phyloP scores from a whole-genome alignment of 2,329 filamentous ascomycete species.

The Fusarium buxicola region DNA sequence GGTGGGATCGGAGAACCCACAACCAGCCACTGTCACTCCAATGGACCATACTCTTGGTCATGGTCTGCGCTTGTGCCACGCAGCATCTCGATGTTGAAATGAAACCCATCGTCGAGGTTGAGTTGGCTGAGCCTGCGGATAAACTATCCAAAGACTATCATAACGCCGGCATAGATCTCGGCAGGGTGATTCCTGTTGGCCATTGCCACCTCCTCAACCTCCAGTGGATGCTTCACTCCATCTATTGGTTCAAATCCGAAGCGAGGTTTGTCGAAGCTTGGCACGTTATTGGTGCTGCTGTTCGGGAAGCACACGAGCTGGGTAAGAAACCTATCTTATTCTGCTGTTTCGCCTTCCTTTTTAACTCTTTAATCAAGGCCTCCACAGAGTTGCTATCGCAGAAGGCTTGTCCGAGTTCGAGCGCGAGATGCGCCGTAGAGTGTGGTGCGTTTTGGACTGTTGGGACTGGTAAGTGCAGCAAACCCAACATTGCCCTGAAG shows the following conservation, averaged over 20 bases:
- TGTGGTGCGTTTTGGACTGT: slow-evolving; percentile 52
- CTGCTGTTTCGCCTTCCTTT: neutral
- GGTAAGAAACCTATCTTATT: slow-evolving; percentile 27
- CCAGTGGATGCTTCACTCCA: slow-evolving; percentile 51
- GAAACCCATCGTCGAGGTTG: slow-evolving; percentile 44
- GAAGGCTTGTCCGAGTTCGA: slow-evolving; percentile 49
- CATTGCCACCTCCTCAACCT: slow-evolving; percentile 50
- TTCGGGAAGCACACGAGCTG: slow-evolving; percentile 51
- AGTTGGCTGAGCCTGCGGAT: slow-evolving; percentile 44
- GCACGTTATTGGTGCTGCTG: slow-evolving; percentile 50
- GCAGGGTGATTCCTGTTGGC: slow-evolving; percentile 48
- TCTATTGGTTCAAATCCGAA: slow-evolving; percentile 52
- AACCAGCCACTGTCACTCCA: slow-evolving; percentile 47
- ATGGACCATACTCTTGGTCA: slow-evolving; percentile 53
- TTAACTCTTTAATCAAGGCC: slow-evolving; percentile 34
- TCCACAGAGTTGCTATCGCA: slow-evolving; percentile 45
- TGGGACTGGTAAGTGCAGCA: slow-evolving; percentile 51
- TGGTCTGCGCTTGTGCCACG: slow-evolving; percentile 52
- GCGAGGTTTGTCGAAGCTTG: slow-evolving; percentile 51
- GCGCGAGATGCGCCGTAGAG: slow-evolving; percentile 50
- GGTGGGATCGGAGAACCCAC: slow-evolving; percentile 48
- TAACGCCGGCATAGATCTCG: slow-evolving; percentile 47
- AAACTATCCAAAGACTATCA: slow-evolving; percentile 49
- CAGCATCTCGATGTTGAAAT: slow-evolving; percentile 49
- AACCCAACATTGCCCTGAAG: no score